Evolutionary conservation across 2,329 filamentous ascomycete genomes (phyloP).

Genomic region (Pseudocercospora crystallina): DNA sequence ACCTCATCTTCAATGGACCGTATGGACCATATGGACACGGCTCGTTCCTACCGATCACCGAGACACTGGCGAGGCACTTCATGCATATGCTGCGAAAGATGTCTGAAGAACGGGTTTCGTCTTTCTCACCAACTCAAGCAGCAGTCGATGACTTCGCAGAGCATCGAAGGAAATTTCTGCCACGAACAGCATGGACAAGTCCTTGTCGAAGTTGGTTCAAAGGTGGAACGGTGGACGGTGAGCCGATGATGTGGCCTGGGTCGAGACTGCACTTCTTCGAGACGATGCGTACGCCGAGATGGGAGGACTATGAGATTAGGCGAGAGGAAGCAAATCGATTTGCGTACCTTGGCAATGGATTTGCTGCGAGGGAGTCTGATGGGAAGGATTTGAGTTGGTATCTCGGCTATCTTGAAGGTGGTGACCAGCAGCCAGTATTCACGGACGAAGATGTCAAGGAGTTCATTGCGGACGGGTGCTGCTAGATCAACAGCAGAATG

Average conservation of each 20-base stretch:
- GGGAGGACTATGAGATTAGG: slow-evolving; percentile 44
- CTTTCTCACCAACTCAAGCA: slow-evolving; percentile 4
- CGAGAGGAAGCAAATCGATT: slow-evolving; percentile 37
- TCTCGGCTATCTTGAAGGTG: slow-evolving; percentile 1
- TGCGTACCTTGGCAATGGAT: slow-evolving; percentile 42
- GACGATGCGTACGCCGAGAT: slow-evolving; percentile 35
- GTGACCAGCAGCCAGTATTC: neutral
- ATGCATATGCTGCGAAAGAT: slow-evolving; percentile 7
- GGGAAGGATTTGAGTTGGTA: slow-evolving; percentile 6
- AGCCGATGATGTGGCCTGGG: slow-evolving; percentile 14
- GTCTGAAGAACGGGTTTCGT: neutral
- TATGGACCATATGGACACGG: slow-evolving; percentile 42
- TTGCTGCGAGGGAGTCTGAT: slow-evolving; percentile 27
- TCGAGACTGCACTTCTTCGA: slow-evolving; percentile 39
- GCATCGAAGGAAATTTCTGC: slow-evolving; percentile 1
- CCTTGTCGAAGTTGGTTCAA: slow-evolving; percentile 11
- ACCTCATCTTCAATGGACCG: slow-evolving; percentile 39
- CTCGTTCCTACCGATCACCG: slow-evolving; percentile 15
- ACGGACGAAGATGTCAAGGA: no score
- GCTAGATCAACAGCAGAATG: no score
- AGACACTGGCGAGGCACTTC: slow-evolving; percentile 4
- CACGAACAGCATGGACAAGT: slow-evolving; percentile 28
- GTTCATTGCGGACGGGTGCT: no score
- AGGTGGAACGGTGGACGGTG: slow-evolving; percentile 1
- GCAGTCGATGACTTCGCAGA: slow-evolving; percentile 37